Evolutionary conservation across 2,329 filamentous ascomycete species (phyloP), one percentile per base, ranked within the genome.

Genomic region (Aspergillus sp.): DNA sequence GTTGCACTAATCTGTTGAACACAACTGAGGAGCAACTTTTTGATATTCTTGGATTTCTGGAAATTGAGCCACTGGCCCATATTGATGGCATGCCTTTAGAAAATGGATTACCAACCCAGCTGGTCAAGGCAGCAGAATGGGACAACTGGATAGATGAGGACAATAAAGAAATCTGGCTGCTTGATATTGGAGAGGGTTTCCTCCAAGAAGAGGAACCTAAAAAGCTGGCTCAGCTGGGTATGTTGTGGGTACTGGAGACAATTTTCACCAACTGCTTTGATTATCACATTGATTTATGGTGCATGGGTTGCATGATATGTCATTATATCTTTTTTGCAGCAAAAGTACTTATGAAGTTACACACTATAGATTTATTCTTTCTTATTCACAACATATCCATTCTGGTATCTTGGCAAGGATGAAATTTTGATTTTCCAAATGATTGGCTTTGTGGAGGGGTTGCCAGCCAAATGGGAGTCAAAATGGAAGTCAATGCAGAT

Each of bases 251-350:
- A 10, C 64, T 56, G 4, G 63, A 67, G 49, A 55, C 59, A 1
- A 60, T 66, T 48, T 58, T 66, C 39, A 56, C 55, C 1, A 50
- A 62, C 29, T 26, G 6, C 5, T 62, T 68, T 56, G 55, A 57
- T 49, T 57, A 51, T 42, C 52, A 55, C 2, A 61, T 66, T 45
- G 62, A 68, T 29, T 53, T 67, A 33, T 68, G 59, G 66, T 52
- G 56, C 7, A 42, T 36, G 19, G 57, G 57, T 28, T 59, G 53
- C 33, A 53, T 57, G 45, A 56, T 61, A 52, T n/a, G 54, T 51
- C 2, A 32, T 38, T 8, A 47, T 46, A 4, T 39, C 6, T 7
- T 45, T 43, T n/a, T n/a, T n/a, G n/a, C n/a, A n/a, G n/a, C n/a
- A n/a, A n/a, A n/a, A n/a, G n/a, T n/a, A 46, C 9, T 35, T 41